Evolutionary conservation across 768 basidiomycete species (phyloP).

Genomic region (Mycena belliarum): DNA sequence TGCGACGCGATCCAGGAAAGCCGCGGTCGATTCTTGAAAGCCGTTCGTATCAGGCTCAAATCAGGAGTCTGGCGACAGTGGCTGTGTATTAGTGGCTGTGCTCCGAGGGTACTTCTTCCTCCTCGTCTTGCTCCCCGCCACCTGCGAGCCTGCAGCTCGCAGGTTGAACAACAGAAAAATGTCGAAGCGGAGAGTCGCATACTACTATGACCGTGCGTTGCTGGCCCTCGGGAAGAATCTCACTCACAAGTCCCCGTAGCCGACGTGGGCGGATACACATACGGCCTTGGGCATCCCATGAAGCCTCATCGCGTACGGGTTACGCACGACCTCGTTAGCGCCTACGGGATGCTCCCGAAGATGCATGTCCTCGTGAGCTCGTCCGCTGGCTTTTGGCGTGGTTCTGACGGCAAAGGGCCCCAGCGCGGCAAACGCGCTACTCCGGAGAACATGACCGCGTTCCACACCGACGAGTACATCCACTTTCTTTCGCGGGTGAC

Average conservation of each 20-base stretch:
- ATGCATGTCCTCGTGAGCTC: slow-evolving; percentile 82
- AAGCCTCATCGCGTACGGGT: slow-evolving; percentile 95
- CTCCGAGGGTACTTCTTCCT: no score
- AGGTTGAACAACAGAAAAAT: no score
- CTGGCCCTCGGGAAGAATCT: not conserved
- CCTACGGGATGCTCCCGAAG: slow-evolving; percentile 91
- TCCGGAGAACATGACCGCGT: slow-evolving; percentile 81
- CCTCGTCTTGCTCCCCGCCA: no score
- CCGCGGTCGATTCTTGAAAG: no score
- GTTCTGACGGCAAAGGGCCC: not conserved
- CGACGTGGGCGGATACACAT: slow-evolving; percentile 74
- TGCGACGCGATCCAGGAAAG: no score
- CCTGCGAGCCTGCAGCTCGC: no score
- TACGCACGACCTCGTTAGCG: slow-evolving; percentile 87
- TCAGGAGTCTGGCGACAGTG: no score
- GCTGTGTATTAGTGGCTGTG: no score
- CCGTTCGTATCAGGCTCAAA: no score
- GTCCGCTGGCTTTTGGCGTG: slow-evolving; percentile 3
- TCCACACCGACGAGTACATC: slow-evolving; percentile 98
- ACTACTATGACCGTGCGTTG: slow-evolving; percentile 76
- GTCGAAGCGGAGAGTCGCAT: slow-evolving; percentile 75
- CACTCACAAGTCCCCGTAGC: slow-evolving; percentile 35
- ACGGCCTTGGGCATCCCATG: slow-evolving; percentile 91
- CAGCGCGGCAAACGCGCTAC: slow-evolving; percentile 45
- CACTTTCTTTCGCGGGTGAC: slow-evolving; percentile 87